These are phyloP conservation scores for Solanum ossicruentum DNA, from an alignment of 257 asterid genomes.

Conservation along the genomic window DNA sequence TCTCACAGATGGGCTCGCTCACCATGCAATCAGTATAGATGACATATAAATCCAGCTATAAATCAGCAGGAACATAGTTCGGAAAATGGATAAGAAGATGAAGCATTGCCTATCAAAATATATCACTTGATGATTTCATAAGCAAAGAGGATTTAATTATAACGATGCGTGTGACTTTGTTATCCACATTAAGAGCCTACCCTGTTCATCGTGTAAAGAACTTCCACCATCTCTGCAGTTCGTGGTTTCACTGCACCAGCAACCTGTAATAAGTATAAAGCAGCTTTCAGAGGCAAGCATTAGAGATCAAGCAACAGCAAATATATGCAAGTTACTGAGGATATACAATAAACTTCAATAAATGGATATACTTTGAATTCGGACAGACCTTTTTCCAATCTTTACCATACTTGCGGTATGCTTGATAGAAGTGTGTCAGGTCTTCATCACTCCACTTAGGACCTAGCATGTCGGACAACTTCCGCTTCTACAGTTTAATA, in stretches of 20 bases:
- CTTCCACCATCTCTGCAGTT: conserved; percentile 70
- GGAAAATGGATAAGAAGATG: not conserved
- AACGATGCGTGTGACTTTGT: not conserved
- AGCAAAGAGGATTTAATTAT: not conserved
- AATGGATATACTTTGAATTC: not conserved
- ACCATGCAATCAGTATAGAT: not conserved
- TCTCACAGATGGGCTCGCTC: not conserved
- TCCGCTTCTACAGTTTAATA: conserved; percentile 56
- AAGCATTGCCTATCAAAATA: not conserved
- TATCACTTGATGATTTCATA: not conserved
- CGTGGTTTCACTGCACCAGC: conserved; percentile 54
- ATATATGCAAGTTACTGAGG: not conserved
- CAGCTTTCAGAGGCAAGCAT: not conserved
- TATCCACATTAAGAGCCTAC: not conserved
- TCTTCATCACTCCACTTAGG: conserved; percentile 78
- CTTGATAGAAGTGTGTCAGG: conserved; percentile 66
- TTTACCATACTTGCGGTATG: conserved; percentile 67
- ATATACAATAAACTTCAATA: not conserved
- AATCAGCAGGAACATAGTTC: not conserved
- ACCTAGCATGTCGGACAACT: conserved; percentile 60
- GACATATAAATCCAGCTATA: not conserved
- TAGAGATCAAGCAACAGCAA: not conserved
- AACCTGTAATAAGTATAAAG: conserved; percentile 35
- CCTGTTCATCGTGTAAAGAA: conserved; percentile 48
- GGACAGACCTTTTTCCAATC: conserved; percentile 75